Conservation (phyloP, 345 rosid genomes). For the Pseudoturritis turrita region DNA sequence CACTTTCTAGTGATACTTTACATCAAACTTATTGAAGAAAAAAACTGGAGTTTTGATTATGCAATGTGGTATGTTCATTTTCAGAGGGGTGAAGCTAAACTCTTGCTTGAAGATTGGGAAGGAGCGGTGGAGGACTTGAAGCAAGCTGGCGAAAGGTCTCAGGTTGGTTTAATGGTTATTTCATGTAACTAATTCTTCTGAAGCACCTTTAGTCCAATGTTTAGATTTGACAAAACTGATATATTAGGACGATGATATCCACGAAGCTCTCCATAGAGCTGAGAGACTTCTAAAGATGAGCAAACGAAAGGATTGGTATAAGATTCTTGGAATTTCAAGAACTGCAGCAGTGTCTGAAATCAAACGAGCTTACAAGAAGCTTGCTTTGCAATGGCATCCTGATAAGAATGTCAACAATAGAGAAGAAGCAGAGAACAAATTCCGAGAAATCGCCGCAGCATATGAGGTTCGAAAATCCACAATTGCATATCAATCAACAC, state of each 20-base stretch:
- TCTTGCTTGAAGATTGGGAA: constrained; percentile 93
- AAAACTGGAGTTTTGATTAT: neutral
- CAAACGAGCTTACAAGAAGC: constrained; percentile 91
- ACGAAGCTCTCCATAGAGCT: constrained; percentile 76
- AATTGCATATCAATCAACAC: neutral
- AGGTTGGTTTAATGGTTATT: constrained; percentile 45
- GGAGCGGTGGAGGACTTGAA: constrained; percentile 94
- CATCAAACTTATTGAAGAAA: neutral
- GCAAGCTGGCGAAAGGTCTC: constrained; percentile 78
- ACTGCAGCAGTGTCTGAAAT: constrained; percentile 77
- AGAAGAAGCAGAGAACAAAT: constrained; percentile 94
- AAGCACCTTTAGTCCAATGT: no score
- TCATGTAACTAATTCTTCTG: neutral
- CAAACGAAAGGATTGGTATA: constrained; percentile 95
- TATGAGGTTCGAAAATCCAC: constrained; percentile 58
- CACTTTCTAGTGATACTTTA: no score
- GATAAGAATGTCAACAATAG: constrained; percentile 89
- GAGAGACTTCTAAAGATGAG: constrained; percentile 97
- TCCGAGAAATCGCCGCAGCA: constrained; percentile 94
- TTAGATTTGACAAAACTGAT: neutral
- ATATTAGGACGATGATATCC: constrained; percentile 70
- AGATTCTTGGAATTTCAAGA: constrained; percentile 76
- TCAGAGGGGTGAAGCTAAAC: constrained; percentile 97
- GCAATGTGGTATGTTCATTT: neutral
- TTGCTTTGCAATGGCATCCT: constrained; percentile 96